Base-by-base conservation (phyloP, 257 asterid genomes). In the Solanum medicagineum region DNA sequence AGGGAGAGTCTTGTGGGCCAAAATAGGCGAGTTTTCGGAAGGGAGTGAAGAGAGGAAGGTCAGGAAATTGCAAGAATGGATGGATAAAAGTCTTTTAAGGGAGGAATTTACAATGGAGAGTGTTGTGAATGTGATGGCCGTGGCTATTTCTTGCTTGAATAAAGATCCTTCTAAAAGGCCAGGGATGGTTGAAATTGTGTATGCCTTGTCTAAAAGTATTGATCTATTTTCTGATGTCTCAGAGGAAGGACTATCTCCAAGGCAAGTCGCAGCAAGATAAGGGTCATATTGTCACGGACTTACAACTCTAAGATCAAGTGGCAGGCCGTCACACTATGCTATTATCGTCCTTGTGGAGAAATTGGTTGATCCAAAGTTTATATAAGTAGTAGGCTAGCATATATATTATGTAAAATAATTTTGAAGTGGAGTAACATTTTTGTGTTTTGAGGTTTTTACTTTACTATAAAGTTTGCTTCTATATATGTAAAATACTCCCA, bases 161-260 rank as follows among this genome's bases (percentile, higher is more conserved):
- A 90, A 83, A 88, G 98, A 97, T 87, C 97, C 99, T 3, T 88
- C 89, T 17, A 95, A 85, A 85, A 92, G 99, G 91, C 99, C 98
- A 69, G 91, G 90, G 65, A 97, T 95, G 98, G 93, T 97, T 86
- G 99, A 97, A 29, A 94, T 97, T 81, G 99, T 97, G 53, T 97
- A 97, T 87, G 95, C 98, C 2, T 84, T 97, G 91, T 93, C 95
- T 1, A 97, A 93, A 92, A 94, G 98, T 86, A 96, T 93, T 85
- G 98, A 95, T 71, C 13, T 92, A 75, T 87, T 92, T 80, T 92
- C 89, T 68, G 99, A 95, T 91, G 84, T 85, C 54, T 95, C 99
- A 8, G 95, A 89, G 79, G 97, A 92, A 63, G 94, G 95, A 9
- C 70, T 88, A 47, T 95, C 98, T 40, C 98, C 99, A 15, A 88